Base-by-base conservation (phyloP, 2,329 filamentous ascomycete genomes). In the Pyrenochaeta sp. region DNA sequence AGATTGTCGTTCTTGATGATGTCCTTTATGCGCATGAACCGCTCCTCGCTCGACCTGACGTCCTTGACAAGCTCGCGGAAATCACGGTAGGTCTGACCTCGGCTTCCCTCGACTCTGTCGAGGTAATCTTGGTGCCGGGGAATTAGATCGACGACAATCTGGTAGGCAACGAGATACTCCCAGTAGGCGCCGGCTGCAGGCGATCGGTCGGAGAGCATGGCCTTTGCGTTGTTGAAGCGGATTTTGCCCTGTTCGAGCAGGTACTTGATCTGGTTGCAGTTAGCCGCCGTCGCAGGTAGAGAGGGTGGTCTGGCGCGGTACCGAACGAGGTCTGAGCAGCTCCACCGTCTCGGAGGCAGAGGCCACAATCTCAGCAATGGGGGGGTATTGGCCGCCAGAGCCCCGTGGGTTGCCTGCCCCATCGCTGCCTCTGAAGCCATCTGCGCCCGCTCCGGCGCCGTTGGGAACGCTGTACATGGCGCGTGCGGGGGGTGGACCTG, bases 141-240 rank as follows among this genome's bases (percentile, higher is more conserved):
- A 18, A 97, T 86, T 28, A 86, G 76, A 42, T 93, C 85, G 36
- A 91, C 80, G 10, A 88, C 82, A 41, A 96, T 87, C 44, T 91
- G 85, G 47, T 82, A 91, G 8, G 92, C 89, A 51, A 87, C 83
- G 44, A 97, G 81, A 64, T 93, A 97, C 49, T 96, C 89, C 53
- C 88, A 83, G 41, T 96, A 87, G 3, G 92, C 92, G 84, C 71
- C 63, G 10, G 94, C 90, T 4, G 85, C 83, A 76, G 71, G 48
- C 82, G 81, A 22, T 24, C 68, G 65, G 22, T 43, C 56, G 32
- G 46, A 42, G 19, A 68, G 54, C 45, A 85, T 59, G 43, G 79
- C 76, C 38, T 84, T 81, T 24, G 89, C 86, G 31, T 68, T 67
- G 26, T 60, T 67, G 45, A 78, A 68, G 40, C 73, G 71, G 8